Evolutionary conservation across 2,329 filamentous ascomycete genomes (phyloP).

Genomic region (Penicillium vulpinum): DNA sequence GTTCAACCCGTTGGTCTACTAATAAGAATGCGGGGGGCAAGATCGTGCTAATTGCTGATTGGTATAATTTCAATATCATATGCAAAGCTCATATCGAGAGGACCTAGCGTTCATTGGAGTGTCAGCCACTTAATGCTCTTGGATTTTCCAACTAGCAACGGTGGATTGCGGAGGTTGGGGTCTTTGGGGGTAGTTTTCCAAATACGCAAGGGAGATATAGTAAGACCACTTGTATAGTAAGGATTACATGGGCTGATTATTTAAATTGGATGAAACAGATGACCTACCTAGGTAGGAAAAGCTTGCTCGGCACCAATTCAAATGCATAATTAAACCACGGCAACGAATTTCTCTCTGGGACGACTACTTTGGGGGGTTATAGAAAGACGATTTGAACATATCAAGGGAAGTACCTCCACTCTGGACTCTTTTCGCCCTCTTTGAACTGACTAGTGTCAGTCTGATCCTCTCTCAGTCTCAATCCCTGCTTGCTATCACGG

Average conservation of each 20-base stretch:
- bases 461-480: conserved; percentile 38
- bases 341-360: neutral
- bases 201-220: neutral
- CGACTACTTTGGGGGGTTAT: neutral
- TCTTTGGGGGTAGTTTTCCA: neutral
- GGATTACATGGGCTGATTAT: too few species aligned
- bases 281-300: too few species aligned
- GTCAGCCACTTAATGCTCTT: neutral
- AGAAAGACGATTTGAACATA: neutral
- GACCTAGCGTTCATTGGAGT: too few species aligned
- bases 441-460: conserved; percentile 43
- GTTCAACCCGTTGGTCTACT: conserved; percentile 9
- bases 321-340: too few species aligned
- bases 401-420: conserved; percentile 35
- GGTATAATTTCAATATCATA: neutral
- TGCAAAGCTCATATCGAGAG: neutral
- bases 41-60: conserved; percentile 10
- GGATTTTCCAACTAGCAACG: neutral
- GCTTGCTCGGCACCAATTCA: too few species aligned
- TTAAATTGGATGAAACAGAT: too few species aligned
- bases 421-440: conserved; percentile 40
- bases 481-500: conserved; percentile 41
- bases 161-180: neutral
- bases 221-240: too few species aligned
- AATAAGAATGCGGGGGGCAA: conserved; percentile 22